Conservation (phyloP, 352 stramenopile species). For the Phytophthora pluvialis region DNA sequence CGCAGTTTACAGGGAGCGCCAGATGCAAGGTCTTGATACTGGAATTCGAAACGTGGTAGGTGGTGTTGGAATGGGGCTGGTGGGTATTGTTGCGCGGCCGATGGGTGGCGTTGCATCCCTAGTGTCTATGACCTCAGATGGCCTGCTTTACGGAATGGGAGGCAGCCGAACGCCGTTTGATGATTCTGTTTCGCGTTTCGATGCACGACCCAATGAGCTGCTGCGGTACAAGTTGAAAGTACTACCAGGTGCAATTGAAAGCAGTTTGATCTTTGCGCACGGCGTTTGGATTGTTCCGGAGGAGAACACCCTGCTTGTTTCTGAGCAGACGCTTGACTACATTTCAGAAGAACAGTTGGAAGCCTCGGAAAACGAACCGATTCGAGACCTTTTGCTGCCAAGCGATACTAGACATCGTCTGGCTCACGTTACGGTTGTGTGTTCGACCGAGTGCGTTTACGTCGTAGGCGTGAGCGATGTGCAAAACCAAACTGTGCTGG, state of each 20-base stretch:
- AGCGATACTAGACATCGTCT: slow-evolving; percentile 35
- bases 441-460: slow-evolving; percentile 56
- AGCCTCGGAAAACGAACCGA: slow-evolving; percentile 29
- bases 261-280: slow-evolving; percentile 65
- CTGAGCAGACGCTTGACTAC: slow-evolving; percentile 34
- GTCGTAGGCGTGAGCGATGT: slow-evolving; percentile 54
- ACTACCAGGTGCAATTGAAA: slow-evolving; percentile 52
- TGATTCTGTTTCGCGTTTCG: slow-evolving; percentile 41
- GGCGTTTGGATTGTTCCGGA: slow-evolving; percentile 62
- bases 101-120: slow-evolving; percentile 82
- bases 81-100: slow-evolving; percentile 78
- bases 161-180: slow-evolving; percentile 46
- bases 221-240: slow-evolving; percentile 85
- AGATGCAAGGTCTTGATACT: slow-evolving; percentile 61
- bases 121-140: slow-evolving; percentile 79
- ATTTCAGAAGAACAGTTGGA: slow-evolving; percentile 32
- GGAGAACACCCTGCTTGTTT: slow-evolving; percentile 23
- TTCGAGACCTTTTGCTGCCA: slow-evolving; percentile 42
- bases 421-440: slow-evolving; percentile 56
- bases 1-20: slow-evolving; percentile 73
- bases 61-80: slow-evolving; percentile 78
- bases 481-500: slow-evolving; percentile 54
- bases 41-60: slow-evolving; percentile 71
- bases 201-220: slow-evolving; percentile 67
- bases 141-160: slow-evolving; percentile 68